A percentile compares a stretch with the other conserved stretches of the same genome.
Conservation (phyloP, 1,284 basidiomycete species). For the Boletellus sp. region DNA sequence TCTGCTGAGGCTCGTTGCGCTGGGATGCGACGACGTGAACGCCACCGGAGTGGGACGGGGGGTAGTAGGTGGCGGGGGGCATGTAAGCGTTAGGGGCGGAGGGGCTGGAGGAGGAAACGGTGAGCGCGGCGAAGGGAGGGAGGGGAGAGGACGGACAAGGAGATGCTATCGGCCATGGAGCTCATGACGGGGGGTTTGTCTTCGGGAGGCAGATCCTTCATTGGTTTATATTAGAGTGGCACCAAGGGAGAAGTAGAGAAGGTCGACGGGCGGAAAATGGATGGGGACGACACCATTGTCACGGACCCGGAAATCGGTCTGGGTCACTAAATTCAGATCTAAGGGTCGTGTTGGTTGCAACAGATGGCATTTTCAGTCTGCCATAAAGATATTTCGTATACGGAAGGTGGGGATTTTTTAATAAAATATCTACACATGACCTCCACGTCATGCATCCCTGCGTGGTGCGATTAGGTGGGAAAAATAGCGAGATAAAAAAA, state of each 20-base stretch:
- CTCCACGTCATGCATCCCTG: conserved; percentile 30
- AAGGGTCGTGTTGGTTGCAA: conserved; percentile 43
- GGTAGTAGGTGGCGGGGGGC: conserved; percentile 45
- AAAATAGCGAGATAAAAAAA: conserved; percentile 28
- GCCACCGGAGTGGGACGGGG: conserved; percentile 36
- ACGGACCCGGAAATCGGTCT: conserved; percentile 53
- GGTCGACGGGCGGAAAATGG: conserved; percentile 42
- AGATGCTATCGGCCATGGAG: conserved; percentile 55
- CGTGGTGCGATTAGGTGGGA: conserved; percentile 26
- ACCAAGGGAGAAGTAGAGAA: conserved; percentile 34
- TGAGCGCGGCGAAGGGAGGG: conserved; percentile 11
- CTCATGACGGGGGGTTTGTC: conserved; percentile 40
- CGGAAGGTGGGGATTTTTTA: conserved; percentile 36
- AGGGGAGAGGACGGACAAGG: conserved; percentile 48
- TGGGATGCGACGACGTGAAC: conserved; percentile 47
- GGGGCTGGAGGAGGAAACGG: conserved; percentile 19
- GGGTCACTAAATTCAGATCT: conserved; percentile 64
- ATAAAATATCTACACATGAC: conserved; percentile 34
- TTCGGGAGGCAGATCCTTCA: conserved; percentile 40
- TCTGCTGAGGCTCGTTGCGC: conserved; percentile 50
- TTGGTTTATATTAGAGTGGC: conserved; percentile 38
- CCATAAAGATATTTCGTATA: conserved; percentile 40
- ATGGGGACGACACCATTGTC: conserved; percentile 44
- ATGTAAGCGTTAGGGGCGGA: conserved; percentile 43
- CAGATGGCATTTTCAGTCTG: conserved; percentile 40